Evolutionary conservation across 2,329 filamentous ascomycete species (phyloP).

Genomic region (Thielaviopsis punctulata): DNA sequence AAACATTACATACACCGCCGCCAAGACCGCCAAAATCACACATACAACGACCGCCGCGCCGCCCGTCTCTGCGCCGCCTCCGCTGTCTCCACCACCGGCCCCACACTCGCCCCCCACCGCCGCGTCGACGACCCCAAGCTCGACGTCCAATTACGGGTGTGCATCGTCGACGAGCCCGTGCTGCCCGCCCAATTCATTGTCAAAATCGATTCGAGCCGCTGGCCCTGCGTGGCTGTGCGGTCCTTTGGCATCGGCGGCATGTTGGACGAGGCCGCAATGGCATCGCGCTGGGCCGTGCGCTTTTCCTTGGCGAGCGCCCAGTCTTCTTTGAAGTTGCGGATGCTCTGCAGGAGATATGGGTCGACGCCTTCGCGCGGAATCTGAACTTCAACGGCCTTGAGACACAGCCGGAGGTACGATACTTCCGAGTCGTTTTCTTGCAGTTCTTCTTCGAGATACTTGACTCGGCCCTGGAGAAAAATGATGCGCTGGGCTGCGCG

Average conservation of each 20-base stretch:
- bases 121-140: neutral
- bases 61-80: neutral
- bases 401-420: slow-evolving; percentile 41
- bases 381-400: slow-evolving; percentile 45
- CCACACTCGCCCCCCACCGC: neutral
- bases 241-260: neutral
- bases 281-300: slow-evolving; percentile 14
- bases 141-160: neutral
- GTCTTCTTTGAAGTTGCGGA: slow-evolving; percentile 43
- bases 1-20: neutral
- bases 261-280: neutral
- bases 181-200: neutral
- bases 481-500: slow-evolving; percentile 39
- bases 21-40: neutral
- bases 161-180: neutral
- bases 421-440: slow-evolving; percentile 42
- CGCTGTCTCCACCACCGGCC: too few relatives aligned
- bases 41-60: neutral
- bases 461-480: slow-evolving; percentile 39
- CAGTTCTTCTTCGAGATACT: slow-evolving; percentile 40
- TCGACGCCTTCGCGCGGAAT: slow-evolving; percentile 35
- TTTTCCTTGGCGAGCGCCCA: slow-evolving; percentile 35
- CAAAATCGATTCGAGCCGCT: neutral
- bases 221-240: neutral
- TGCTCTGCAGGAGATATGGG: slow-evolving; percentile 39